Evolutionary conservation across 805 yeast species (phyloP), one percentile per base, ranked within the genome.

Genomic region (Ogataea paradorogensis): DNA sequence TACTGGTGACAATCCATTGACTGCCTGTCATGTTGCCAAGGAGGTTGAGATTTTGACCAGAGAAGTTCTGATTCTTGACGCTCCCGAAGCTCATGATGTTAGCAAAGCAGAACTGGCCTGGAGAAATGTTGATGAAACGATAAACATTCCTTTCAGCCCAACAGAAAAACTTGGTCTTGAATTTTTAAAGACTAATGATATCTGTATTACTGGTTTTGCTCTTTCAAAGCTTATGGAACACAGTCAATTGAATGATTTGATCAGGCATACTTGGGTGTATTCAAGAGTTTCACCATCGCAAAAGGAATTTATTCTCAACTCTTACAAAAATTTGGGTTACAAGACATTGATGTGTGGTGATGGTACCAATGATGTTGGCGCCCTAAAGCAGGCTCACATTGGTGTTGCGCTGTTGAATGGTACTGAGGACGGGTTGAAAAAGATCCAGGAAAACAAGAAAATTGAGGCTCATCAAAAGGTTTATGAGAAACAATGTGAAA

Each of bases 311-410:
- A 81, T 93, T 53, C 72, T 93, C 56, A 82, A 80, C 46, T 76
- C 89, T 27, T 76, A 87, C 62, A 93, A 91, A 63, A 82, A 79
- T 47, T 74, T 87, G 61, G 96, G 96, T 18, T 93, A 91, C 66
- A 84, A 79, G 58, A 93, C 98, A 16, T 74, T 93, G 55, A 93
- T 93, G 99, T 93, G 99, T 67, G 99, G 99, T 73, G 99, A 93
- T 67, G 99, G 99, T 67, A 93, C 99, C n/a, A 93, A 93, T 61
- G 99, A 93, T 71, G 99, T 93, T 35, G 99, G 99, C 65, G 99
- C 99, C 39, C 77, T 93, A 67, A 93, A 93, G 65, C 98, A 93
- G 70, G 98, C 99, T 2, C 95, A 93, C 59, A 84, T 93, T 58
- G 99, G 99, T 71, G 86, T 93, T 61, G 99, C 99, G n/a, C 71